Percentiles rank a stretch among this genome's conserved stretches.
Conservation (phyloP, 2,329 filamentous ascomycete species). For the Boeremia exigua region DNA sequence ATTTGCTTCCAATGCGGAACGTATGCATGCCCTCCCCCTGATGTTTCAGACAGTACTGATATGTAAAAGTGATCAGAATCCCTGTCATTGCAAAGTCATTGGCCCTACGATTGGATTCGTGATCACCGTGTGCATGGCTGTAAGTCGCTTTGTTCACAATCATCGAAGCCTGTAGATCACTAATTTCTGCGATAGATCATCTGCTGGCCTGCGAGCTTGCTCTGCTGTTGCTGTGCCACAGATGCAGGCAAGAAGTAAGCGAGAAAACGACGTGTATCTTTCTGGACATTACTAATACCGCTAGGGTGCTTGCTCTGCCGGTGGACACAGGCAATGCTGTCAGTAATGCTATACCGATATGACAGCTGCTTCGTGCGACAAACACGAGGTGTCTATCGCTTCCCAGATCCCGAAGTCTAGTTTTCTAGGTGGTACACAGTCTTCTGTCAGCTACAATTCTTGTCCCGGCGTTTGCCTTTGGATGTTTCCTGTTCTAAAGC, state of each 20-base stretch:
- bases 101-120: slow-evolving; percentile 61
- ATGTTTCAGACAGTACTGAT: slow-evolving; percentile 16
- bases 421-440: background rate
- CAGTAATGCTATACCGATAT: slow-evolving; percentile 55
- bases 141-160: slow-evolving; percentile 40
- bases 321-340: slow-evolving; percentile 60
- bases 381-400: background rate
- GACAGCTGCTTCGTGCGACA: slow-evolving; percentile 30
- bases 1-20: slow-evolving; percentile 62
- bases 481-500: background rate
- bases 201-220: slow-evolving; percentile 62
- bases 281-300: slow-evolving; percentile 21
- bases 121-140: slow-evolving; percentile 57
- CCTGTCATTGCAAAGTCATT: slow-evolving; percentile 63
- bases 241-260: slow-evolving; percentile 61
- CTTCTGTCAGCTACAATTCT: background rate
- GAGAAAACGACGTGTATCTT: background rate
- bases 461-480: background rate
- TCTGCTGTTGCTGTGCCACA: slow-evolving; percentile 64
- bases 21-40: slow-evolving; percentile 25
- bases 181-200: slow-evolving; percentile 49
- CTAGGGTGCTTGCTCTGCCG: slow-evolving; percentile 59
- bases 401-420: background rate
- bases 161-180: slow-evolving; percentile 6
- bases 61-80: slow-evolving; percentile 59